These are phyloP conservation scores for Colletotrichum liriopes DNA, from an alignment of 2,329 filamentous ascomycete genomes.

Conservation along the genomic window DNA sequence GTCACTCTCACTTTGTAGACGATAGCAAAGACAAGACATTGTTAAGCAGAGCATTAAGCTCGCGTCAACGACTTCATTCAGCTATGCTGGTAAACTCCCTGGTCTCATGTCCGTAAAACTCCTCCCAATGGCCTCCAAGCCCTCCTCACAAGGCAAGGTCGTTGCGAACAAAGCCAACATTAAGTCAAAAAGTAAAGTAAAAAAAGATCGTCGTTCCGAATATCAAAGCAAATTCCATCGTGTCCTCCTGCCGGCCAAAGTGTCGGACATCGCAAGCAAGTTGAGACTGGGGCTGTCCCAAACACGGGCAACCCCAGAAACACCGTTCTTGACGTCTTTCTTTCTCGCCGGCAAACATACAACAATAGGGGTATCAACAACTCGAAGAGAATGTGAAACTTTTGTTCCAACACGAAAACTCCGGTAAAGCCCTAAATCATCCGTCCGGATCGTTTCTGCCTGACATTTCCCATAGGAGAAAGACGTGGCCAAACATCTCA, in stretches of 20 bases:
- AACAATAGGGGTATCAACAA: conserved; percentile 45
- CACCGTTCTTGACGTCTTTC: neutral
- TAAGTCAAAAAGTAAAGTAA: conserved; percentile 20
- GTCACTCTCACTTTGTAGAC: neutral
- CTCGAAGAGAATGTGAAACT: conserved; percentile 43
- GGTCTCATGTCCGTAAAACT: conserved; percentile 16
- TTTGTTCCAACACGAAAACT: conserved; percentile 42
- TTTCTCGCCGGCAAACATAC: conserved; percentile 15
- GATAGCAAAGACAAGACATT: too few relatives aligned
- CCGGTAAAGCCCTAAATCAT: conserved; percentile 39
- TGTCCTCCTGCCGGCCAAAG: conserved; percentile 15
- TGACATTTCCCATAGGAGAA: neutral
- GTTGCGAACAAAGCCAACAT: conserved; percentile 7
- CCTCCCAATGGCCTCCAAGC: conserved; percentile 34
- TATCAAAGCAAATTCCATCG: conserved; percentile 34
- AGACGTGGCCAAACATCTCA: conserved; percentile 24
- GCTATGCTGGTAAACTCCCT: conserved; percentile 24
- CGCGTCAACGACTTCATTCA: conserved; percentile 27
- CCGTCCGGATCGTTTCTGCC: conserved; percentile 26
- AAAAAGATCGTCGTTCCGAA: conserved; percentile 20
- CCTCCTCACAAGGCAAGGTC: conserved; percentile 29
- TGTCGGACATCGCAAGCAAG: neutral
- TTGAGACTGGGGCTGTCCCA: neutral
- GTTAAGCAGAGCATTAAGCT: neutral
- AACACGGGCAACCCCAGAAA: neutral